These are phyloP conservation scores for Ustilago shanxiensis DNA, from an alignment of 1,284 basidiomycete genomes.

Conservation along the genomic window DNA sequence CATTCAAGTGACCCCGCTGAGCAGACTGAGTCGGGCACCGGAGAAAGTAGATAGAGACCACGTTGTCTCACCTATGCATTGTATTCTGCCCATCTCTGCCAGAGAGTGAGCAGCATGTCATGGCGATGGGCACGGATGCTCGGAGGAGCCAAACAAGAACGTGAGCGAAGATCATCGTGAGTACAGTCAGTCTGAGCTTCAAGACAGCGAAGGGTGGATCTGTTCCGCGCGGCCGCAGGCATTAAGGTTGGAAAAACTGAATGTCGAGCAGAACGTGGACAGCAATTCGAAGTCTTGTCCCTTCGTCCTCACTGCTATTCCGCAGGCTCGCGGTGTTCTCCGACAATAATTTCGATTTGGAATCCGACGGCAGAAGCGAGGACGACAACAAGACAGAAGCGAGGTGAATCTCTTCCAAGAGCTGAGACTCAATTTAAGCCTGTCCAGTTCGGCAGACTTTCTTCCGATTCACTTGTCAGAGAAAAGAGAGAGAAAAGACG, in stretches of 20 bases:
- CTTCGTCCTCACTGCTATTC: not conserved
- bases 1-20: not conserved
- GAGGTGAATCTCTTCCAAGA: constrained; percentile 3
- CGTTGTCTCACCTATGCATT: not conserved
- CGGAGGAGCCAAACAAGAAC: not conserved
- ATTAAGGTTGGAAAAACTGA: not conserved
- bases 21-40: too few species aligned
- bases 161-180: not conserved
- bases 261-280: constrained; percentile 9
- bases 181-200: too few species aligned
- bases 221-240: constrained; percentile 10
- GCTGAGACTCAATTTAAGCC: constrained; percentile 7
- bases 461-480: constrained; percentile 3
- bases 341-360: constrained; percentile 2
- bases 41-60: not conserved
- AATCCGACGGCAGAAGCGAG: constrained; percentile 5
- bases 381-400: not conserved
- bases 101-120: not conserved
- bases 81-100: not conserved
- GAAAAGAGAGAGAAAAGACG: not conserved
- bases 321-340: constrained; percentile 16
- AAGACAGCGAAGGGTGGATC: not conserved
- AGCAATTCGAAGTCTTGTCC: not conserved
- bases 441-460: constrained; percentile 21
- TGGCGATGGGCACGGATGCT: constrained; percentile 4